Evolutionary conservation across 352 stramenopile genomes (phyloP), one percentile per base, ranked within the genome.

Genomic region (Plasmopara viticola): DNA sequence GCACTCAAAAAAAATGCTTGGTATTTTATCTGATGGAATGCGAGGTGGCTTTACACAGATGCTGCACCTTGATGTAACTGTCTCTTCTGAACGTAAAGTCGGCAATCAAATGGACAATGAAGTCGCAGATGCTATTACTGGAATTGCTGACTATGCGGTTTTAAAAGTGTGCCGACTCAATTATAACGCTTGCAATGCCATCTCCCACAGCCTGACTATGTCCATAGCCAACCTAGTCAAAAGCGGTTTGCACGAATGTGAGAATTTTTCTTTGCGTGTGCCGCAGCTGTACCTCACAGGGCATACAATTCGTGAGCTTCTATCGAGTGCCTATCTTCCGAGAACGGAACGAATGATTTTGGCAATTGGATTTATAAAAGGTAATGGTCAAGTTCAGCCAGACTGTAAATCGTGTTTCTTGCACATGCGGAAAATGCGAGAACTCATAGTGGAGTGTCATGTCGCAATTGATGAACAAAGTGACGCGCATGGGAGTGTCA

Each of bases 31-130:
- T 10, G 58, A 66, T 47, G 78, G 71, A 14, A 66, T 87, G 10
- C 71, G 75, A 59, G 67, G 63, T 39, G 65, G 60, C 1, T 71
- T 86, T 43, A 54, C 69, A 44, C 70, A 84, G 43, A 44, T 87
- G 12, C 74, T 77, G 41, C 52, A 76, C 42, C 61, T 87, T 28
- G 72, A 87, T 25, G 20, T 25, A 25, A 25, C 20, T 44, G 30
- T 51, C 6, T 17, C 40, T 18, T 45, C 29, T n/a, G 33, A 6
- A n/a, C 37, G 55, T 38, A 54, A 56, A 31, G 17, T 20, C 13
- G 50, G 17, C 20, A 31, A 28, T 13, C 41, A 43, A 45, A 34
- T 18, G 3, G 47, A 48, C 29, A 56, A 44, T 30, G 65, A 58
- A 45, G 4, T 61, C 8, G 44, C 53, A n/a, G 60, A 70, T 43